These are phyloP conservation scores for Neocatenulostroma microsporum DNA, from an alignment of 2,329 filamentous ascomycete genomes.

Conservation along the genomic window DNA sequence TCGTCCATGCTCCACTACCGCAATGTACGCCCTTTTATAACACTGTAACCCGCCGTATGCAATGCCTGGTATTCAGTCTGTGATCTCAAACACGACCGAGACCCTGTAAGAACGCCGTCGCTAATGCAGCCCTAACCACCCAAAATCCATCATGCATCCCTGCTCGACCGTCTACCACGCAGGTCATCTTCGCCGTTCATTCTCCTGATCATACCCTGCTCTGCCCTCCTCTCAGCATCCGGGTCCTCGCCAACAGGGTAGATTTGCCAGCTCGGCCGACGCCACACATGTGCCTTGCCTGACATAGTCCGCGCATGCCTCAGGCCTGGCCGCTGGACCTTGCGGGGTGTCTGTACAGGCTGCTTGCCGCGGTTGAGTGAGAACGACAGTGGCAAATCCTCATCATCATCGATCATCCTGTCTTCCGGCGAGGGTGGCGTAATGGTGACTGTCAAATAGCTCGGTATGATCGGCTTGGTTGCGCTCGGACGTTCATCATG, in stretches of 20 bases:
- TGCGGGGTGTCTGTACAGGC: constrained; percentile 12
- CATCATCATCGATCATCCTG: constrained; percentile 15
- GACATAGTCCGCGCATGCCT: constrained; percentile 23
- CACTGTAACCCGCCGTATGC: too few relatives aligned
- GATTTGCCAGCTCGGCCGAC: constrained; percentile 22
- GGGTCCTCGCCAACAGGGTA: constrained; percentile 23
- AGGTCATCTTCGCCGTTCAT: neutral
- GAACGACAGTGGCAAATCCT: constrained; percentile 21
- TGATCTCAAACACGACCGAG: too few relatives aligned
- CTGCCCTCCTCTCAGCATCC: constrained; percentile 21
- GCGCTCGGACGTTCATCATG: constrained; percentile 8
- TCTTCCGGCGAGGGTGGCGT: constrained; percentile 14
- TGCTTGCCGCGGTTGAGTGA: constrained; percentile 18
- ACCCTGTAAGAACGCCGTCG: too few relatives aligned
- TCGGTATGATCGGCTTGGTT: constrained; percentile 13
- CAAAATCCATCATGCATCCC: too few relatives aligned
- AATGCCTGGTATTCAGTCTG: too few relatives aligned
- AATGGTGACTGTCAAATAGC: constrained; percentile 15
- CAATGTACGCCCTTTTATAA: too few relatives aligned
- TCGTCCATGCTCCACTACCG: too few relatives aligned
- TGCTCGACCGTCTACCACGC: neutral
- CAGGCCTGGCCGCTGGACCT: constrained; percentile 23
- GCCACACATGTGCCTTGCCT: constrained; percentile 26
- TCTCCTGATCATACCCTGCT: constrained; percentile 5
- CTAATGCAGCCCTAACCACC: too few relatives aligned